A percentile compares a stretch with the other conserved stretches of the same genome.
Conservation (phyloP, 2,329 filamentous ascomycete species). For the Botrytis paeoniae region DNA sequence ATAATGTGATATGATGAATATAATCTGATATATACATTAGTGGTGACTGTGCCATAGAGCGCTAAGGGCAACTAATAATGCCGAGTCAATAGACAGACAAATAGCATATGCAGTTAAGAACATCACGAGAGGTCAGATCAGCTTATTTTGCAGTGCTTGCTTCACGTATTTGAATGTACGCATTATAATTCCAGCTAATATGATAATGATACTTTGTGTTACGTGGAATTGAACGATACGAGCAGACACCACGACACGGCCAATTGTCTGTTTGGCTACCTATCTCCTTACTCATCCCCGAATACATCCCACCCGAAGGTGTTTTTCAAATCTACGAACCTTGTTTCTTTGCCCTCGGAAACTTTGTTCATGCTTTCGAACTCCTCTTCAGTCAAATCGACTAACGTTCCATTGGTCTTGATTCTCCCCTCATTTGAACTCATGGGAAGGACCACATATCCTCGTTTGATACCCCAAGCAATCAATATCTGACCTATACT, state of each 20-base stretch:
- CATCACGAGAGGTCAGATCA: background rate
- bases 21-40: background rate
- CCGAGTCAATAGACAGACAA: background rate
- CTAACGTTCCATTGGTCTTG: constrained; percentile 63
- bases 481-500: constrained; percentile 61
- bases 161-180: background rate
- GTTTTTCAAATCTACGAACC: constrained; percentile 78
- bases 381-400: constrained; percentile 61
- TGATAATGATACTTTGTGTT: background rate
- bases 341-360: constrained; percentile 61
- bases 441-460: constrained; percentile 68
- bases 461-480: constrained; percentile 67
- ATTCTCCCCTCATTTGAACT: constrained; percentile 66
- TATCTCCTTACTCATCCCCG: background rate
- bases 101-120: background rate
- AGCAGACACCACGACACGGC: background rate
- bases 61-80: background rate
- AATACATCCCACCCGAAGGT: constrained; percentile 67
- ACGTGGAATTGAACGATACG: background rate
- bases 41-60: background rate
- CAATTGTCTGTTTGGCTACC: background rate
- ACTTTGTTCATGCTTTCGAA: constrained; percentile 53
- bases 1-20: background rate
- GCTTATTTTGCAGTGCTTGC: constrained; percentile 2
- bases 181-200: background rate